Base-by-base conservation (phyloP, 176 grass and related monocot genomes). In the Ensete glaucum region DNA sequence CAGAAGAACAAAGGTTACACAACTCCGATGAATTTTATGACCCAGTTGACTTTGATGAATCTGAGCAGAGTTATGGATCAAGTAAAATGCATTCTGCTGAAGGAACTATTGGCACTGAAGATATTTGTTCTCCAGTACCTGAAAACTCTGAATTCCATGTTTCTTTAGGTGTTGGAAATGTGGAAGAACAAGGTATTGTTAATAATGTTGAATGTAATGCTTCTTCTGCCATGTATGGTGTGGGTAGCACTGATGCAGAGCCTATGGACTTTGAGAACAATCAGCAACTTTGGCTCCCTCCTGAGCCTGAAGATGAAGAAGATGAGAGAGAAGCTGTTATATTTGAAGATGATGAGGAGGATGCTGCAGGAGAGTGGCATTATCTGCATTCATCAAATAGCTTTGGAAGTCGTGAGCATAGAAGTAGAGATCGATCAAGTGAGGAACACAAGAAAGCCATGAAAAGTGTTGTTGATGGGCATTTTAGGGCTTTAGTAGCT, bases 391-490 rank as follows among this genome's bases (percentile, higher is more conserved):
- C 77, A 50, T 82, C 87, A 85, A 99, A 83, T 78, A 94, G 88
- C 77, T 93, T 94, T 84, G 86, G 90, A 15, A 91, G 71, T 63
- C 86, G 88, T 48, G 85, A 93, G 53, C 89, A 83, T 79, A 82
- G 85, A 67, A 87, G 82, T 88, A 91, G 90, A 83, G 95, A 94
- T 74, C 85, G 85, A 70, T 91, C 90, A 43, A 83, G 84, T 53
- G 90, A 99, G 78, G 95, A 99, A 80, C 90, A 99, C 81, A 94
- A 93, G 86, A 94, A 85, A 78, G 95, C 83, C 64, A 94, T 99
- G 88, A 99, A 94, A 82, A 86, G 81, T 49, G 88, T 99, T 70
- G 84, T 94, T 75, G 90, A 99, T 78, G 88, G 90, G 19, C 88
- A 99, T 79, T 99, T 99, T 78, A 87, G 90, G 76, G 88, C 90